A percentile compares a stretch with the other conserved stretches of the same genome.
Conservation (phyloP, 2,329 filamentous ascomycete species). For the Fusarium miscanthi region DNA sequence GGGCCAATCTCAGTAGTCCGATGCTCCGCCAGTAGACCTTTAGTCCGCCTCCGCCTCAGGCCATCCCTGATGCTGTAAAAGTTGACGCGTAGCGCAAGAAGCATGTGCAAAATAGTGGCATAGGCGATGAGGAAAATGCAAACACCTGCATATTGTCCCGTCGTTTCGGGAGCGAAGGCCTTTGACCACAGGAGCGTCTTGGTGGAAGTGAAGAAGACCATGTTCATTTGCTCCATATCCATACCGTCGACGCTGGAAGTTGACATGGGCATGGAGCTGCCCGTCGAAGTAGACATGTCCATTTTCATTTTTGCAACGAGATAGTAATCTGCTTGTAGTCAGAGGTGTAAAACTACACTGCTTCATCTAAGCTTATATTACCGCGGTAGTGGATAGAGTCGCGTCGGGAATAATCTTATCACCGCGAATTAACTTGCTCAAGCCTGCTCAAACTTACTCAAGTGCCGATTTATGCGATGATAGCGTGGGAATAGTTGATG, state of each 20-base stretch:
- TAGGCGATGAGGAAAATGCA: neutral
- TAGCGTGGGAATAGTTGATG: neutral
- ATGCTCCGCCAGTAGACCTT: neutral
- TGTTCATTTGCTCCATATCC: neutral
- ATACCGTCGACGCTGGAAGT: neutral
- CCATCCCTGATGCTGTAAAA: neutral
- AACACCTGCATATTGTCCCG: neutral
- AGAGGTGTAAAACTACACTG: neutral
- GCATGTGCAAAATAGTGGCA: neutral
- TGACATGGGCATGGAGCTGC: neutral
- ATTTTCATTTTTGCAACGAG: neutral
- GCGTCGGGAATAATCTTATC: neutral
- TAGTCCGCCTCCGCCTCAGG: neutral
- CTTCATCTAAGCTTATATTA: neutral
- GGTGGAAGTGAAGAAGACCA: neutral
- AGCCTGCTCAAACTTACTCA: constrained; percentile 4
- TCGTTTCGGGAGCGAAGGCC: neutral
- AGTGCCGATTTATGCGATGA: neutral
- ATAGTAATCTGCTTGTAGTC: no score
- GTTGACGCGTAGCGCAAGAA: neutral
- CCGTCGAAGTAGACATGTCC: neutral
- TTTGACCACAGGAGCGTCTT: neutral
- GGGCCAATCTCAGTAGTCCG: fast-evolving
- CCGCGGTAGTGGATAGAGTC: neutral
- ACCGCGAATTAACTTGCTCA: neutral